Conservation (phyloP, 257 asterid species). For the Asclepias syriaca region DNA sequence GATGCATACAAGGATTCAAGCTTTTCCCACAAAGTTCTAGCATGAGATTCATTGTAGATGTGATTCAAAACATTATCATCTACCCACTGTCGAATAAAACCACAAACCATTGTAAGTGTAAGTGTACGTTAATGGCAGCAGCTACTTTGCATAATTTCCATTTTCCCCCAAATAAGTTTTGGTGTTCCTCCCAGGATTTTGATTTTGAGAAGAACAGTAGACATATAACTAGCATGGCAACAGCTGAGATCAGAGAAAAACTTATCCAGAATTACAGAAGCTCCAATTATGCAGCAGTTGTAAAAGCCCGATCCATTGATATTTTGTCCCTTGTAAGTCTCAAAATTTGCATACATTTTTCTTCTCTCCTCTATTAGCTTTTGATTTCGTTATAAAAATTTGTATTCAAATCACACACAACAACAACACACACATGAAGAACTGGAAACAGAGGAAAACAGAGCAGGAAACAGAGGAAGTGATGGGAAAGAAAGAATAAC, state of each 20-base stretch:
- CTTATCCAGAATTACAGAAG: constrained; percentile 54
- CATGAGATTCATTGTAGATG: no score
- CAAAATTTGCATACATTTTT: no score
- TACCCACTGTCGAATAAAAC: no score
- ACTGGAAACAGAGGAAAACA: constrained; percentile 20
- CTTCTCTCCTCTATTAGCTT: no score
- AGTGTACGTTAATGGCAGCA: constrained; percentile 25
- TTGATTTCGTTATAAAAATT: no score
- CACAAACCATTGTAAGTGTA: no score
- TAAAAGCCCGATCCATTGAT: constrained; percentile 37
- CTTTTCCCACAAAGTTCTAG: no score
- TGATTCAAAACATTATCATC: no score
- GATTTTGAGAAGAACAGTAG: constrained; percentile 25
- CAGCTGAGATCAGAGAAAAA: constrained; percentile 61
- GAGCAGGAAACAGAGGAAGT: constrained; percentile 62
- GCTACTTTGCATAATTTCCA: neutral
- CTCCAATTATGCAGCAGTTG: constrained; percentile 39
- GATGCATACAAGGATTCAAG: no score
- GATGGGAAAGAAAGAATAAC: no score
- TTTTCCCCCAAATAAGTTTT: neutral
- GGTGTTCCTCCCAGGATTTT: constrained; percentile 25
- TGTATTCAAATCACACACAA: no score
- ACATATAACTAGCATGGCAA: constrained; percentile 27
- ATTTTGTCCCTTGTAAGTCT: constrained; percentile 44
- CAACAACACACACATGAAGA: constrained; percentile 34